phyloP scores from a whole-genome alignment of 768 basidiomycete species.

The Aureoboletus auriporus region DNA sequence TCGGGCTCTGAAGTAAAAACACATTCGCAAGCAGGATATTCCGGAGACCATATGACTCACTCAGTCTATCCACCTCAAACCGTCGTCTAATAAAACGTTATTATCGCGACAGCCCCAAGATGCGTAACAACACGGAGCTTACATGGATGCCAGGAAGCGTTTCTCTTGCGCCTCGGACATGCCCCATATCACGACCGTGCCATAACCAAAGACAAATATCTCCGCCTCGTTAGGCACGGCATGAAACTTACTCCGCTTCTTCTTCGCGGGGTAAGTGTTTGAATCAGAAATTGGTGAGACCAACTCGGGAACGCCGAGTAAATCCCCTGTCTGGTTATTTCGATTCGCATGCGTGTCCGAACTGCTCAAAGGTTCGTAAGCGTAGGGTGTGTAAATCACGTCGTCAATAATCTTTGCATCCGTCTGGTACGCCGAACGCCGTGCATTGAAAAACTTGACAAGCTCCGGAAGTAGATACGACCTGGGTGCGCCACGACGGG shows the following conservation, averaged over 20 bases:
- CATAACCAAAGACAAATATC: constrained; percentile 91
- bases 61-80: constrained; percentile 88
- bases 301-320: constrained; percentile 76
- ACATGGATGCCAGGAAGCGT: constrained; percentile 88
- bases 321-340: constrained; percentile 52
- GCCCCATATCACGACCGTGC: constrained; percentile 96
- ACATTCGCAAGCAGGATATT: constrained; percentile 1
- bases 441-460: constrained; percentile 84
- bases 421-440: constrained; percentile 78
- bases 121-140: constrained; percentile 29
- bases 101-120: background rate
- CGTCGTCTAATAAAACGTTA: constrained; percentile 58
- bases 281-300: constrained; percentile 26
- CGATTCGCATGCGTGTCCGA: constrained; percentile 28
- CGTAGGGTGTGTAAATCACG: constrained; percentile 90
- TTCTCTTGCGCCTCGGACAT: constrained; percentile 94
- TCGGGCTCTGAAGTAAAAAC: constrained; percentile 58
- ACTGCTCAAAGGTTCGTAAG: constrained; percentile 54
- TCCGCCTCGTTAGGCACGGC: constrained; percentile 70
- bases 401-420: constrained; percentile 89
- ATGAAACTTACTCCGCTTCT: constrained; percentile 65
- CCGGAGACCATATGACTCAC: constrained; percentile 36
- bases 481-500: constrained; percentile 40
- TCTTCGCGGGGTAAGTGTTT: constrained; percentile 34
- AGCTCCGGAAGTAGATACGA: constrained; percentile 88